Evolutionary conservation across 2,329 filamentous ascomycete species (phyloP).

Genomic region (Aspergillus tubingensis): DNA sequence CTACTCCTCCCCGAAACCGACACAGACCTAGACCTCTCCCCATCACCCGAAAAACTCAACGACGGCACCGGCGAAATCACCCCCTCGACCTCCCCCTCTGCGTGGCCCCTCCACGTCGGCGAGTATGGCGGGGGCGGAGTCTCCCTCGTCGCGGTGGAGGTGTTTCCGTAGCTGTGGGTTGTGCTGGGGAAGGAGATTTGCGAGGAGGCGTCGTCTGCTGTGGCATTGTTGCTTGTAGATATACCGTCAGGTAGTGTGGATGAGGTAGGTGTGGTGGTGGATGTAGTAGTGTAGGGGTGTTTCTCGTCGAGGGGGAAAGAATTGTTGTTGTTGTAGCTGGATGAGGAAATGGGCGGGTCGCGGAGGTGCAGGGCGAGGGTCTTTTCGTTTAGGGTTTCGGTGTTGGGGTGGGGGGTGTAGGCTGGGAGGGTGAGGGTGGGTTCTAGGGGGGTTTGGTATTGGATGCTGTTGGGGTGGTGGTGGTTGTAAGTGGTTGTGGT

Average conservation of each 20-base stretch:
- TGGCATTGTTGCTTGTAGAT: slow-evolving; percentile 6
- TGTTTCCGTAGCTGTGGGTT: slow-evolving; percentile 44
- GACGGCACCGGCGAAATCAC: slow-evolving; percentile 32
- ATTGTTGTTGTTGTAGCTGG: slow-evolving; percentile 10
- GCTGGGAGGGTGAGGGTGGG: slow-evolving; percentile 44
- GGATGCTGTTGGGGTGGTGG: neutral
- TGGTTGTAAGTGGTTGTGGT: neutral
- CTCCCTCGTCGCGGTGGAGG: slow-evolving; percentile 46
- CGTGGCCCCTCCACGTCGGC: slow-evolving; percentile 16
- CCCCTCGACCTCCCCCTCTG: neutral
- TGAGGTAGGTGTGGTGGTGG: neutral
- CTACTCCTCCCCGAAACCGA: slow-evolving; percentile 13
- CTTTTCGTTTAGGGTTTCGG: slow-evolving; percentile 38
- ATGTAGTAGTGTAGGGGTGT: neutral
- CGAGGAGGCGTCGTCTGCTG: slow-evolving; percentile 40
- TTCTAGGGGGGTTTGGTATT: slow-evolving; percentile 31
- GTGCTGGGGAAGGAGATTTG: slow-evolving; percentile 43
- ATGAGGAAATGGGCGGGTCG: slow-evolving; percentile 32
- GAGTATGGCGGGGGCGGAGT: slow-evolving; percentile 48
- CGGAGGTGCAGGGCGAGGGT: slow-evolving; percentile 39
- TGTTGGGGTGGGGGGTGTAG: slow-evolving; percentile 44
- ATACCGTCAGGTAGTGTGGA: too few species aligned
- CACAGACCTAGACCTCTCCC: slow-evolving; percentile 6
- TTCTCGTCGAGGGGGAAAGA: slow-evolving; percentile 32
- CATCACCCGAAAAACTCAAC: slow-evolving; percentile 34